Conservation (phyloP, 108 stramenopile genomes). For the Tribonema minus region DNA sequence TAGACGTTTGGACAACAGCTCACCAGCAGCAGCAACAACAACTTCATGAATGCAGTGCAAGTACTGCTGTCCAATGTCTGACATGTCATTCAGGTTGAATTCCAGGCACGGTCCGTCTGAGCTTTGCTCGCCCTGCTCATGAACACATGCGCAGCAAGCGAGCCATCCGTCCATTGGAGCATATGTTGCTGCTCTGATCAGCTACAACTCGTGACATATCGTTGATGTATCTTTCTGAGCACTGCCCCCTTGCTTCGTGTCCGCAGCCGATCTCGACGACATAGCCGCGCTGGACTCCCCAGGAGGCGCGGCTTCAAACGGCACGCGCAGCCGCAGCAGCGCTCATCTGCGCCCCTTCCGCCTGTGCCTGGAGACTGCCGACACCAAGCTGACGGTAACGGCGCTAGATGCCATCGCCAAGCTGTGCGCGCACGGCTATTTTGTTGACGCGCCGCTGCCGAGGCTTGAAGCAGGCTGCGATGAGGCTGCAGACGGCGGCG, state of each 20-base stretch:
- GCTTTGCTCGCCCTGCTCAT: neutral
- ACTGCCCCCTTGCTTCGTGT: neutral
- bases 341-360: slow-evolving; percentile 33
- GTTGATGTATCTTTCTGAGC: too few relatives aligned
- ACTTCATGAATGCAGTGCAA: too few relatives aligned
- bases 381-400: slow-evolving; percentile 46
- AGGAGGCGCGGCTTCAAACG: neutral
- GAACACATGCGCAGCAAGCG: neutral
- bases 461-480: neutral
- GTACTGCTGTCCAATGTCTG: too few relatives aligned
- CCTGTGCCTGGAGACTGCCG: slow-evolving; percentile 41
- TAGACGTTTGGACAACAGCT: too few relatives aligned
- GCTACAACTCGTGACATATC: too few relatives aligned
- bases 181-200: neutral
- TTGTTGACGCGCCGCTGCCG: neutral
- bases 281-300: neutral
- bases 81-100: too few relatives aligned
- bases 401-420: slow-evolving; percentile 61
- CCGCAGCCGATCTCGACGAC: neutral
- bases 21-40: too few relatives aligned
- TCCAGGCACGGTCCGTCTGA: too few relatives aligned
- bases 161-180: neutral
- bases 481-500: neutral
- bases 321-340: neutral
- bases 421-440: slow-evolving; percentile 47